phyloP scores from a whole-genome alignment of 306 rosid species.

The Prunus salicina region DNA sequence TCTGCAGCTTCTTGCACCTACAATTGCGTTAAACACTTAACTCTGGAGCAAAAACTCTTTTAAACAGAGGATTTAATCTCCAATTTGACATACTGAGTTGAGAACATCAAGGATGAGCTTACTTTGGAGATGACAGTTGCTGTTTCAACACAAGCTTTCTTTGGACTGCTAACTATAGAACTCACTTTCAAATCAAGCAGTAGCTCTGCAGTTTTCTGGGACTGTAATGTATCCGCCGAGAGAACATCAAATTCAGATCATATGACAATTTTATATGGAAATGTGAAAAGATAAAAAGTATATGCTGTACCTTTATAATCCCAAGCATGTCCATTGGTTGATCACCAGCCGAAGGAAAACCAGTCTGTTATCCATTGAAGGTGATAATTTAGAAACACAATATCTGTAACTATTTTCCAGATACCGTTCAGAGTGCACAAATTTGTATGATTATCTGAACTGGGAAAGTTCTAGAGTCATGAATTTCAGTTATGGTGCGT shows the following conservation, averaged over 20 bases:
- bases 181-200: slow-evolving; percentile 78
- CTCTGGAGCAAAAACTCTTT: slow-evolving; percentile 17
- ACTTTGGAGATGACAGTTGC: slow-evolving; percentile 71
- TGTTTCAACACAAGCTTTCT: slow-evolving; percentile 69
- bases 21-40: slow-evolving; percentile 10
- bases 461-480: background rate
- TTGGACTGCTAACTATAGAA: slow-evolving; percentile 70
- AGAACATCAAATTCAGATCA: slow-evolving; percentile 37
- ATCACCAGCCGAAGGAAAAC: slow-evolving; percentile 45
- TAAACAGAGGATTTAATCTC: background rate
- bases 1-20: slow-evolving; percentile 96
- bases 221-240: slow-evolving; percentile 44
- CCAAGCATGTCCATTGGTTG: slow-evolving; percentile 82
- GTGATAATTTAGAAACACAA: slow-evolving; percentile 28
- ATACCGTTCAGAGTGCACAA: background rate
- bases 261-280: background rate
- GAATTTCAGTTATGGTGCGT: background rate
- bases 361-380: slow-evolving; percentile 44
- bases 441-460: background rate
- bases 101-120: slow-evolving; percentile 29
- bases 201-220: slow-evolving; percentile 90
- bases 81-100: background rate
- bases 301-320: slow-evolving; percentile 66
- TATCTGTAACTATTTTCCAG: background rate
- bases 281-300: background rate